phyloP scores from a whole-genome alignment of 2,329 filamentous ascomycete species.

The Cytospora paraplurivora region DNA sequence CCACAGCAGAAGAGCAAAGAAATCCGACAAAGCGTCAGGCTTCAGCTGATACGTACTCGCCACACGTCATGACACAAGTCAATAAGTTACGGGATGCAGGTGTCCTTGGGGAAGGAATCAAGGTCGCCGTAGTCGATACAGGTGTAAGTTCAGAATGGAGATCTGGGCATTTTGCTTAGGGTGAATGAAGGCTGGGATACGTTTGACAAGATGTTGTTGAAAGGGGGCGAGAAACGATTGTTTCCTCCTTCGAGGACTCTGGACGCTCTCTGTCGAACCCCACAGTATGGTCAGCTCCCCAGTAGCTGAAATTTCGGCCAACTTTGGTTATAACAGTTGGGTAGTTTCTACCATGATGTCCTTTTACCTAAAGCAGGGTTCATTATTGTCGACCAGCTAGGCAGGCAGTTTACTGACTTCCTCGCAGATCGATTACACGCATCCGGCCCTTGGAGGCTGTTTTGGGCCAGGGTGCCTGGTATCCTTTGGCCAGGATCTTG shows the following conservation, averaged over 20 bases:
- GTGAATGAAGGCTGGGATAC: too few relatives aligned
- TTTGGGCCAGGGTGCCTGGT: conserved; percentile 63
- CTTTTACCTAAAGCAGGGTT: not conserved
- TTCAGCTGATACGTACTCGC: conserved; percentile 46
- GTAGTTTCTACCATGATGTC: too few relatives aligned
- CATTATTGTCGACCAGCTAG: not conserved
- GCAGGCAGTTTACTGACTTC: conserved; percentile 26
- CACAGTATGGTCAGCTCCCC: too few relatives aligned
- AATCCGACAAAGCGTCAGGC: conserved; percentile 39
- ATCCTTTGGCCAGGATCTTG: conserved; percentile 57
- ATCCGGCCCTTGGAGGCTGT: conserved; percentile 65
- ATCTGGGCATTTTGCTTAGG: not conserved
- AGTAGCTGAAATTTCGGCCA: too few relatives aligned
- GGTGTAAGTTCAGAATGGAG: conserved; percentile 45
- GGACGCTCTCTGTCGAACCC: too few relatives aligned
- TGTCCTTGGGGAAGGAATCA: conserved; percentile 53
- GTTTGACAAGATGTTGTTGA: too few relatives aligned
- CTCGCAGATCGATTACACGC: conserved; percentile 59
- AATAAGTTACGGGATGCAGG: conserved; percentile 53
- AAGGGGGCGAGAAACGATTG: too few relatives aligned
- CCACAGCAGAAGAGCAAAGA: conserved; percentile 30
- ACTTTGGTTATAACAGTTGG: too few relatives aligned
- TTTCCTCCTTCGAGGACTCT: too few relatives aligned
- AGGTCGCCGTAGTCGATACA: conserved; percentile 56
- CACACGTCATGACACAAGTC: conserved; percentile 60